A percentile compares a stretch with the other conserved stretches of the same genome.
Evolutionary conservation across 768 basidiomycete species (phyloP).

Genomic region (Rubroboletus satanas): DNA sequence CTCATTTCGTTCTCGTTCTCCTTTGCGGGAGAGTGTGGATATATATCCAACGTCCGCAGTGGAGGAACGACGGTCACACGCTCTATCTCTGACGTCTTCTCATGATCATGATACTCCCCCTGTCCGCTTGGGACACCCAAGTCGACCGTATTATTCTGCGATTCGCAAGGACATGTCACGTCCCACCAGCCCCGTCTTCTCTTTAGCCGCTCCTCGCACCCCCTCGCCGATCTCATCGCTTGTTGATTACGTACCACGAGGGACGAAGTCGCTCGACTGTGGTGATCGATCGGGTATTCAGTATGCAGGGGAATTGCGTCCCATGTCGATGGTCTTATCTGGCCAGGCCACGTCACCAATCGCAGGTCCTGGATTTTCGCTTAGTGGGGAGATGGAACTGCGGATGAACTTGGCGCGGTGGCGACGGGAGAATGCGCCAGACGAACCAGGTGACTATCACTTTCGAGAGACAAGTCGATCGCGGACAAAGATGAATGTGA

Average conservation of each 20-base stretch:
- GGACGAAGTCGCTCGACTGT: constrained; percentile 33
- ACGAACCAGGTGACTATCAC: constrained; percentile 30
- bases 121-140: constrained; percentile 48
- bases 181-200: constrained; percentile 34
- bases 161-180: constrained; percentile 48
- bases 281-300: constrained; percentile 19
- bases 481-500: constrained; percentile 18
- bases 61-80: constrained; percentile 21
- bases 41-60: constrained; percentile 10
- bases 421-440: constrained; percentile 28
- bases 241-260: constrained; percentile 23
- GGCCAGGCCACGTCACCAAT: constrained; percentile 17
- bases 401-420: constrained; percentile 50
- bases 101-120: constrained; percentile 20
- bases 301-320: constrained; percentile 20
- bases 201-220: constrained; percentile 23
- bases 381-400: constrained; percentile 59
- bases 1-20: constrained; percentile 21
- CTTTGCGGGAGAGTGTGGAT: constrained; percentile 22
- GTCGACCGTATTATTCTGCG: constrained; percentile 51
- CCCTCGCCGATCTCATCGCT: constrained; percentile 27
- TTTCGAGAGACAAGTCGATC: constrained; percentile 29
- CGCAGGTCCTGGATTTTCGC: constrained; percentile 42
- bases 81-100: constrained; percentile 20
- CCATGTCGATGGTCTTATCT: constrained; percentile 28